Evolutionary conservation across 2,329 filamentous ascomycete genomes (phyloP).

Genomic region (Hypoxylon sp.): DNA sequence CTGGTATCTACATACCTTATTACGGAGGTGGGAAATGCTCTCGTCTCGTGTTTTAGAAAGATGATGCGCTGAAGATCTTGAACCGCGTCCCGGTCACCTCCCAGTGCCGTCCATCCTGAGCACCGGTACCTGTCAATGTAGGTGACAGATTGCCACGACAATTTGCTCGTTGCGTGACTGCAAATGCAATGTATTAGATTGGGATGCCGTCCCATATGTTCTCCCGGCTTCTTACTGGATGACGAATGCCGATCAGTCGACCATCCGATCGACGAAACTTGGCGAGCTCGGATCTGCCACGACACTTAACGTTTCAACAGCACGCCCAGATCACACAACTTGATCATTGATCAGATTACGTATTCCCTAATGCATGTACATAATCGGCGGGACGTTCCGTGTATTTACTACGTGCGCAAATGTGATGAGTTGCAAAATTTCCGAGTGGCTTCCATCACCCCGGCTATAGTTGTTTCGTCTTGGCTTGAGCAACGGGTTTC

Average conservation of each 20-base stretch:
- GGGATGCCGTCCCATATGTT: constrained; percentile 17
- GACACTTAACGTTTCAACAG: constrained; percentile 38
- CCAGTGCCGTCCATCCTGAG: not conserved
- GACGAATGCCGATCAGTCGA: constrained; percentile 21
- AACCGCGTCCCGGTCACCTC: constrained; percentile 10
- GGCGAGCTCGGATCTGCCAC: constrained; percentile 19
- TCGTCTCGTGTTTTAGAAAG: not conserved
- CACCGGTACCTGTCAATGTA: constrained; percentile 14
- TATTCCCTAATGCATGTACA: constrained; percentile 1
- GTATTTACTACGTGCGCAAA: constrained; percentile 1
- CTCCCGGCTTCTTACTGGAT: constrained; percentile 26
- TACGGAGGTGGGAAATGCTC: not conserved
- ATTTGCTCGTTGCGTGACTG: constrained; percentile 22
- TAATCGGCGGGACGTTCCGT: constrained; percentile 17
- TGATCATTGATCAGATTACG: constrained; percentile 4
- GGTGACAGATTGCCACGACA: constrained; percentile 21
- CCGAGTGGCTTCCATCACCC: constrained; percentile 11
- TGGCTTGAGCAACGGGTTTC: not conserved
- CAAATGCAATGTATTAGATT: constrained; percentile 13
- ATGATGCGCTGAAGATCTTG: not conserved
- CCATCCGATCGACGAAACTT: constrained; percentile 29
- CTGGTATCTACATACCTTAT: not conserved
- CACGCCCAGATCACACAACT: constrained; percentile 25
- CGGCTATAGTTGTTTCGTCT: not conserved
- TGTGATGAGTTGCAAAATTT: constrained; percentile 12